Evolutionary conservation across 2,329 filamentous ascomycete genomes (phyloP), one percentile per base, ranked within the genome.

Genomic region (Aspergillus aculeatus): DNA sequence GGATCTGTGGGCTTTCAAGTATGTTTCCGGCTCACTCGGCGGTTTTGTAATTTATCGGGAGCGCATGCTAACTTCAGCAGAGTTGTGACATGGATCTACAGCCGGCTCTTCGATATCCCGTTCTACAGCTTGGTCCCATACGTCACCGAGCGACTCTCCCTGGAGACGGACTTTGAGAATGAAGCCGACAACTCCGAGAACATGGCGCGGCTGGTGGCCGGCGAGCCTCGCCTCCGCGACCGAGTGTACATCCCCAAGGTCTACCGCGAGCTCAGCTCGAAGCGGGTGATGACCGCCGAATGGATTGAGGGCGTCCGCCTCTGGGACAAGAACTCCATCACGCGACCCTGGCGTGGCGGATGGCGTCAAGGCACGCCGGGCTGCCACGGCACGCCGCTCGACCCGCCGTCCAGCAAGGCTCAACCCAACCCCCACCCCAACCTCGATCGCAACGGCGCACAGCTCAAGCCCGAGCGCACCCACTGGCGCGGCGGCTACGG

Each of bases 1-100:
- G 92, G 95, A 99, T 81, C 75, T 99, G 55, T 97, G 92, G 92
- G 89, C 93, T 2, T 97, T 97, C 81, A 92, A 92, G 84, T 90
- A 76, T 77, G 84, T 65, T 41, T 56, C 50, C 44, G 23, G 35
- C 3, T 24, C 50, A 6, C 26, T 26, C 7, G 5, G 9, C 26
- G 26, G 26, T 9, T 26, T 51, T 41, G 26, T 24, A 16, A 12
- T 44, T 6, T 9, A 23, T 23, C 4, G 23, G 23, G 51, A 38
- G 32, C 14, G 55, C 51, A 58, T 50, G 52, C 68, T 72, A 47
- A 72, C 44, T 6, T 23, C 38, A 62, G 12, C 53, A 90, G 88
- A 70, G 89, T 92, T 11, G 89, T 97, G 11, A 88, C 91, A 50
- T 87, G 83, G 74, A 85, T 92, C 29, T 97, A 96, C 72, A 91